phyloP scores from a whole-genome alignment of 345 rosid genomes.

The Citrus reticulata region DNA sequence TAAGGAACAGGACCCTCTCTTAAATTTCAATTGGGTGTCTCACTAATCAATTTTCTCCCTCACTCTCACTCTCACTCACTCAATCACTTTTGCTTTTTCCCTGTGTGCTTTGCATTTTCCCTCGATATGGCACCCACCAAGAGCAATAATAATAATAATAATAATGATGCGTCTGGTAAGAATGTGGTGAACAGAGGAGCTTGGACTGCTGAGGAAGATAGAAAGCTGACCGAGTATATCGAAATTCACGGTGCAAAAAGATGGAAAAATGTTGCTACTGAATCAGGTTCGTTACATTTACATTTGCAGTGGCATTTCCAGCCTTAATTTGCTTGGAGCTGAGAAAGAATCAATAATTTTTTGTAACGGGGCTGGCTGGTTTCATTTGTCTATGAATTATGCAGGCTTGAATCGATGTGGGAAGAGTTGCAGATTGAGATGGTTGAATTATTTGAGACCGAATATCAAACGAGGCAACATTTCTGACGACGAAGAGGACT shows the following conservation, averaged over 20 bases:
- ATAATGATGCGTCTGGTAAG: conserved; percentile 18
- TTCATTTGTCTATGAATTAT: neutral
- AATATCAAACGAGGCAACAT: conserved; percentile 68
- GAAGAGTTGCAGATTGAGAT: conserved; percentile 64
- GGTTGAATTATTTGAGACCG: conserved; percentile 62
- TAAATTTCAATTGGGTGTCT: neutral
- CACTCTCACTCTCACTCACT: neutral
- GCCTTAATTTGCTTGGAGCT: neutral
- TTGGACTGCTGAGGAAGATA: conserved; percentile 64
- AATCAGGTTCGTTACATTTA: conserved; percentile 36
- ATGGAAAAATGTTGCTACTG: conserved; percentile 48
- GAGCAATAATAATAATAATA: neutral
- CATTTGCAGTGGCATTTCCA: neutral
- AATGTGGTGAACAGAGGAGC: conserved; percentile 47
- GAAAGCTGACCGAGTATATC: conserved; percentile 41
- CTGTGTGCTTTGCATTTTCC: neutral
- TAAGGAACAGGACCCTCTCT: neutral
- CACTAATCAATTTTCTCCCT: neutral
- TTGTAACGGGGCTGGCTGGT: too few relatives aligned
- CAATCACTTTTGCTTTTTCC: neutral
- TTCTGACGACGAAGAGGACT: conserved; percentile 53
- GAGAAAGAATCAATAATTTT: too few relatives aligned
- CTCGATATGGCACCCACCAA: conserved; percentile 38
- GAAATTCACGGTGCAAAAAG: conserved; percentile 55
- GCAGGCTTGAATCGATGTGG: conserved; percentile 56